Evolutionary conservation across 257 asterid genomes (phyloP).

Genomic region (Prunella vulgaris): DNA sequence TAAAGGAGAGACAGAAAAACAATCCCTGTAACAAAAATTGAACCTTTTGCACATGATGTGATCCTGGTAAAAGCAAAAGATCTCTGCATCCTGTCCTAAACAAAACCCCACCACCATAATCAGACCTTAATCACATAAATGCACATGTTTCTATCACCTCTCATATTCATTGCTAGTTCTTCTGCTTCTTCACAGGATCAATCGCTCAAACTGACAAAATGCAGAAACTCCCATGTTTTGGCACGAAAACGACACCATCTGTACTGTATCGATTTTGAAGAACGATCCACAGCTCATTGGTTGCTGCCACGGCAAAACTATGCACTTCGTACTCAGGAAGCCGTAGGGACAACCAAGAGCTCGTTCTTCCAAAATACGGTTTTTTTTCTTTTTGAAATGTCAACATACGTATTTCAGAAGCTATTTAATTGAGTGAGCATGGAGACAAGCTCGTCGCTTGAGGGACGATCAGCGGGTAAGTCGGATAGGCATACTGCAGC

Average conservation of each 20-base stretch:
- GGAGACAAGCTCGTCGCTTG: slow-evolving; percentile 88
- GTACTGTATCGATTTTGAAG: neutral
- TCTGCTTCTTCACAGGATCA: slow-evolving; percentile 2
- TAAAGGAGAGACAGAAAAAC: neutral
- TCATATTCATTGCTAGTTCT: neutral
- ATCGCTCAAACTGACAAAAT: neutral
- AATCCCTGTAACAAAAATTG: neutral
- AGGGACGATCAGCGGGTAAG: slow-evolving; percentile 87
- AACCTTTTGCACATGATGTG: neutral
- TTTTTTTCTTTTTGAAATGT: too few species aligned
- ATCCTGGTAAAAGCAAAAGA: neutral
- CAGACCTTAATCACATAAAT: neutral
- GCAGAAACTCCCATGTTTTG: neutral
- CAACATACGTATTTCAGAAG: slow-evolving; percentile 32
- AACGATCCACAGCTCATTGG: slow-evolving; percentile 32
- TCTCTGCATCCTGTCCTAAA: neutral
- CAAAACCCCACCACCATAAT: slow-evolving; percentile 24
- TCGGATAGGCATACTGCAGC: slow-evolving; percentile 85
- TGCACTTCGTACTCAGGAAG: slow-evolving; percentile 24
- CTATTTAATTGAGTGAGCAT: slow-evolving; percentile 93
- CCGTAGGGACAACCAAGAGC: slow-evolving; percentile 57
- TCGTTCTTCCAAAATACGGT: neutral
- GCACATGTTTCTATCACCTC: neutral
- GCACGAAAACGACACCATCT: neutral
- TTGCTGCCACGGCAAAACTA: slow-evolving; percentile 43